Evolutionary conservation across 2,329 filamentous ascomycete genomes (phyloP).

Genomic region (Cryphonectria carpinicola): DNA sequence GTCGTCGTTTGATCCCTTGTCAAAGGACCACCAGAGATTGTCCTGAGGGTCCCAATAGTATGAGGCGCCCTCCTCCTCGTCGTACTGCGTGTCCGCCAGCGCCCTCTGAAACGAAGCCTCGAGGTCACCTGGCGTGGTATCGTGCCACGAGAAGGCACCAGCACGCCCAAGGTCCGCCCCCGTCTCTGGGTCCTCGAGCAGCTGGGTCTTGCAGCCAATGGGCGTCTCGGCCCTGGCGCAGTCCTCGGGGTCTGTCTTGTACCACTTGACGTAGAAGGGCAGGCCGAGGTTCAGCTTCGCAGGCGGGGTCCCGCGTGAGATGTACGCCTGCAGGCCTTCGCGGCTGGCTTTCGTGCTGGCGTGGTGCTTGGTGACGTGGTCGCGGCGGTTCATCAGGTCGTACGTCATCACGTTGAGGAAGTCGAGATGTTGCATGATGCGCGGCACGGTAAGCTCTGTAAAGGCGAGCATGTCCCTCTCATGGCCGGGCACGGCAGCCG

Average conservation of each 20-base stretch:
- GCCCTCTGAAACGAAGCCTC: slow-evolving; percentile 62
- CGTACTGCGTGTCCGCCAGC: slow-evolving; percentile 55
- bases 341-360: slow-evolving; percentile 60
- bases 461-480: slow-evolving; percentile 71
- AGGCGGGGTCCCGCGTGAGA: slow-evolving; percentile 57
- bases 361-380: slow-evolving; percentile 67
- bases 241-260: slow-evolving; percentile 54
- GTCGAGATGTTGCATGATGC: slow-evolving; percentile 64
- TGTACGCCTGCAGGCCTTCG: slow-evolving; percentile 61
- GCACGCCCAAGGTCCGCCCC: slow-evolving; percentile 61
- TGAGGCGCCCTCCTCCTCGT: slow-evolving; percentile 62
- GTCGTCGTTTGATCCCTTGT: slow-evolving; percentile 56
- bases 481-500: slow-evolving; percentile 68
- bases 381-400: slow-evolving; percentile 75
- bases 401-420: slow-evolving; percentile 63
- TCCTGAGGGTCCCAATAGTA: slow-evolving; percentile 68
- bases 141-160: slow-evolving; percentile 62
- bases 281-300: slow-evolving; percentile 67
- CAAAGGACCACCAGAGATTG: slow-evolving; percentile 74
- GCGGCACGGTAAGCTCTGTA: slow-evolving; percentile 57
- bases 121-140: slow-evolving; percentile 56
- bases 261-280: slow-evolving; percentile 72
- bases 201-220: slow-evolving; percentile 61
- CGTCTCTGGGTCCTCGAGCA: slow-evolving; percentile 61
- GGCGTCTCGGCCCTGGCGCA: slow-evolving; percentile 50